Evolutionary conservation across 2,329 filamentous ascomycete species (phyloP), one percentile per base, ranked within the genome.

Genomic region (Pseudogymnoascus sp.): DNA sequence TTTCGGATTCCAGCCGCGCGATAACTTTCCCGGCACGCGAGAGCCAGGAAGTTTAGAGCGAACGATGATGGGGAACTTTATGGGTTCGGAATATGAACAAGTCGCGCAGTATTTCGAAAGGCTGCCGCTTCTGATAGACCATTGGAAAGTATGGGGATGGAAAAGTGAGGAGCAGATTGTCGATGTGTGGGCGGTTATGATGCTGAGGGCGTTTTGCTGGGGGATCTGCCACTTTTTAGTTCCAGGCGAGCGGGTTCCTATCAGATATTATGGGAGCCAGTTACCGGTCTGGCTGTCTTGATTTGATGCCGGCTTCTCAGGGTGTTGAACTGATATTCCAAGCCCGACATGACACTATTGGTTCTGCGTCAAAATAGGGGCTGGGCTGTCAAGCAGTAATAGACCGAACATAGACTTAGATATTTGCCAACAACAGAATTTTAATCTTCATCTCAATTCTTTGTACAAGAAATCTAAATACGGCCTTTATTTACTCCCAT

Each of bases 131-230:
- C 64, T 67, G 36, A 37, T 66, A 4, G 58, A 64, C n/a, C 62
- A 67, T 42, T 63, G 63, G 61, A 61, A 42, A 37, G 64, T 61
- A 61, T 58, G 60, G 15, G 63, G 62, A 9, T 63, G 60, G 12
- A 29, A 52, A 60, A 33, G 67, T 61, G 36, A 60, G 25, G 36
- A 64, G 60, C 59, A 59, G 60, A 60, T 66, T 64, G 59, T 67
- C 12, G 65, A 68, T 65, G 62, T 61, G 5, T 68, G 66, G 64
- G 39, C 65, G 33, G 52, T 60, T 9, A 67, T 68, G 66, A 67
- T 68, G 63, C 33, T 68, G 42, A 62, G 67, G 58, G 66, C 63
- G 9, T 61, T 67, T 35, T 68, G 66, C 15, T 68, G 67, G 67
- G 63, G 64, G 18, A 64, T 63, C 33, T 63, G 63, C 18, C 66